A percentile compares a stretch with the other conserved stretches of the same genome.
phyloP scores from a whole-genome alignment of 345 rosid species.

The Salix viminalis region DNA sequence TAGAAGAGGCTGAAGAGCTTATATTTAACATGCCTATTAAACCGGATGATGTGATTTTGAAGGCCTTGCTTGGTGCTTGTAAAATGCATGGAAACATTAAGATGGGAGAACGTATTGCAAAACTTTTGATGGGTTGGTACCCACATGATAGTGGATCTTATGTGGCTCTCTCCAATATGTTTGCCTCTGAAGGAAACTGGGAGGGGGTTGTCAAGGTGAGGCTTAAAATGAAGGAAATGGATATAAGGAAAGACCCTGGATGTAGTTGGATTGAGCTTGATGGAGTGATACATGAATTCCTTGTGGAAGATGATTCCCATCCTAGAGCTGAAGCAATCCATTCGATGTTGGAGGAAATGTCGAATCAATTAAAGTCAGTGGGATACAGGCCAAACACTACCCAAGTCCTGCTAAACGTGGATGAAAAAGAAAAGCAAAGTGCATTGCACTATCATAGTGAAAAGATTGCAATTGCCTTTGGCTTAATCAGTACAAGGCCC shows the following conservation, averaged over 20 bases:
- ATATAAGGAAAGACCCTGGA: constrained; percentile 65
- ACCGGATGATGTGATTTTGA: constrained; percentile 62
- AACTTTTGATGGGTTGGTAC: constrained; percentile 43
- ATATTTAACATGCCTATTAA: constrained; percentile 50
- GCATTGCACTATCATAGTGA: constrained; percentile 59
- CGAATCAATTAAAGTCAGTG: constrained; percentile 30
- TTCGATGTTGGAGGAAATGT: constrained; percentile 48
- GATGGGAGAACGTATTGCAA: constrained; percentile 55
- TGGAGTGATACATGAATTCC: constrained; percentile 55
- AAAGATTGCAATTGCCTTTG: constrained; percentile 62
- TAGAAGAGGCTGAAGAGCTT: constrained; percentile 61
- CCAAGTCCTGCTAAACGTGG: constrained; percentile 50
- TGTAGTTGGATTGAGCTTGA: constrained; percentile 67
- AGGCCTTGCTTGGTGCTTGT: constrained; percentile 64
- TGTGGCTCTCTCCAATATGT: constrained; percentile 60
- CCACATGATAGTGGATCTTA: constrained; percentile 72
- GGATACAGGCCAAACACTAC: constrained; percentile 55
- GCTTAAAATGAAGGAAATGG: constrained; percentile 60
- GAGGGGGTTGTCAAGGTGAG: constrained; percentile 56
- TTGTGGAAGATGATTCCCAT: constrained; percentile 64
- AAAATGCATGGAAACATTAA: constrained; percentile 51
- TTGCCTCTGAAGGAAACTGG: constrained; percentile 58
- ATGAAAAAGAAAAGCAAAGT: constrained; percentile 51
- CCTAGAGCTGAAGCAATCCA: constrained; percentile 45
- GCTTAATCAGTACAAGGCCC: constrained; percentile 54